Conservation (phyloP, 2,329 filamentous ascomycete species). For the Ustulina deusta region DNA sequence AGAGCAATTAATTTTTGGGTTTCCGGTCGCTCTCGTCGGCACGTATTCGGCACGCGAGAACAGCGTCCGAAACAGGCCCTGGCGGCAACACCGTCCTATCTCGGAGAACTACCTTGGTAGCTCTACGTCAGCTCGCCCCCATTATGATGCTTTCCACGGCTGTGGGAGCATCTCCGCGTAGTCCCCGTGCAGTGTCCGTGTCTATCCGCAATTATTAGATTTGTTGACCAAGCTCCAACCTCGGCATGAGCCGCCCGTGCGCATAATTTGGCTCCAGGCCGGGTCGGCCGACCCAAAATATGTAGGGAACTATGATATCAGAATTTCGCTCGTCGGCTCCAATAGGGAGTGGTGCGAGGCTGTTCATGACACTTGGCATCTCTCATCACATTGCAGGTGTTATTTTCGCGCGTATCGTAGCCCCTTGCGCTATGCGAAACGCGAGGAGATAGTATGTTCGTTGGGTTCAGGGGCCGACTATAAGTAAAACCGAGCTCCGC, state of each 20-base stretch:
- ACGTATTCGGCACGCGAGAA: constrained; percentile 30
- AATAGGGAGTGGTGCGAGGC: not conserved
- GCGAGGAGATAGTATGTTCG: not conserved
- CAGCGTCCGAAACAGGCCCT: constrained; percentile 12
- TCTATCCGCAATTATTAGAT: constrained; percentile 1
- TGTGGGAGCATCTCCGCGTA: not conserved
- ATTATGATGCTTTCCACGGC: not conserved
- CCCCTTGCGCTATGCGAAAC: not conserved
- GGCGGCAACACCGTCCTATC: not conserved
- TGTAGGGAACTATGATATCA: constrained; percentile 12
- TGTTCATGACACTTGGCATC: not conserved
- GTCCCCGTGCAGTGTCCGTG: not conserved
- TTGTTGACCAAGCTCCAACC: constrained; percentile 1
- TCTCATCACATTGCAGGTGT: not conserved
- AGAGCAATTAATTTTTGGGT: not conserved
- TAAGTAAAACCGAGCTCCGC: constrained; percentile 20
- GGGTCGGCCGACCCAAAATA: not conserved
- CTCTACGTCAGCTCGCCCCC: constrained; percentile 15
- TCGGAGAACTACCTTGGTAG: not conserved
- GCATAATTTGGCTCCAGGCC: constrained; percentile 12
- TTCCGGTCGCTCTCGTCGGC: constrained; percentile 20
- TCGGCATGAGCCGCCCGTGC: constrained; percentile 2
- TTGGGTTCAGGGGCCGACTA: constrained; percentile 10
- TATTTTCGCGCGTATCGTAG: constrained; percentile 4
- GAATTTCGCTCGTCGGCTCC: constrained; percentile 16